A percentile compares a stretch with the other conserved stretches of the same genome.
Conservation (phyloP, 1,284 basidiomycete species). For the Ustilago cynodontis region DNA sequence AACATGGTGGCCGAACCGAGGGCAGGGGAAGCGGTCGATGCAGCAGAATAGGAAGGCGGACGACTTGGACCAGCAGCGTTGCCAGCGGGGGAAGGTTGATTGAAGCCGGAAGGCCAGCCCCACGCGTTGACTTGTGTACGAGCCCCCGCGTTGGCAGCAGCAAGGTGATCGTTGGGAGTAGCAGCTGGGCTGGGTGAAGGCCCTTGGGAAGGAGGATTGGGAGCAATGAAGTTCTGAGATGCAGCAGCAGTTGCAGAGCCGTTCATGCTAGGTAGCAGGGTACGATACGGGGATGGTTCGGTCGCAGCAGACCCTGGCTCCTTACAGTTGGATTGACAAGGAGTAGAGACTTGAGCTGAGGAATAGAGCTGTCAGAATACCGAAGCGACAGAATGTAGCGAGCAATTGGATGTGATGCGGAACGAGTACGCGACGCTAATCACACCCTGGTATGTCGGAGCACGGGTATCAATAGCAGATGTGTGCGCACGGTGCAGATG, state of each 20-base stretch:
- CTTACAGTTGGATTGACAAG: conserved; percentile 7
- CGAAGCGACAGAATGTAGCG: background rate
- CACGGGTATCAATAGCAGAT: conserved; percentile 7
- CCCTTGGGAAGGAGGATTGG: conserved; percentile 29
- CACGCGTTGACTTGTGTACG: conserved; percentile 54
- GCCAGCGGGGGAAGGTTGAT: conserved; percentile 35
- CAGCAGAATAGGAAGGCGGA: conserved; percentile 18
- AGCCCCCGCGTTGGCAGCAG: conserved; percentile 13
- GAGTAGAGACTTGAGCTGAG: conserved; percentile 9
- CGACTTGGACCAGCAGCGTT: conserved; percentile 33
- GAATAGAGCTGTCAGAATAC: background rate
- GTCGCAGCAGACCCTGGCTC: conserved; percentile 18
- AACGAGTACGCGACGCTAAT: background rate
- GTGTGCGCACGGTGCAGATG: background rate
- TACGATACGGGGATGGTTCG: background rate
- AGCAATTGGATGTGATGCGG: background rate
- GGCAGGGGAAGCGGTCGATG: conserved; percentile 32
- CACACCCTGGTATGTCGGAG: background rate
- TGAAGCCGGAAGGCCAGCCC: conserved; percentile 56
- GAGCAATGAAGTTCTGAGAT: conserved; percentile 35
- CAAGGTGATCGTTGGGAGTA: conserved; percentile 28
- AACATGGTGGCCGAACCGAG: conserved; percentile 37
- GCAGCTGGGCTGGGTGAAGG: conserved; percentile 28
- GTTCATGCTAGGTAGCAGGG: conserved; percentile 46
- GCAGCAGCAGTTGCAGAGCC: conserved; percentile 49